These are phyloP conservation scores for Barnettozyma populi DNA, from an alignment of 805 yeast genomes.

Conservation along the genomic window DNA sequence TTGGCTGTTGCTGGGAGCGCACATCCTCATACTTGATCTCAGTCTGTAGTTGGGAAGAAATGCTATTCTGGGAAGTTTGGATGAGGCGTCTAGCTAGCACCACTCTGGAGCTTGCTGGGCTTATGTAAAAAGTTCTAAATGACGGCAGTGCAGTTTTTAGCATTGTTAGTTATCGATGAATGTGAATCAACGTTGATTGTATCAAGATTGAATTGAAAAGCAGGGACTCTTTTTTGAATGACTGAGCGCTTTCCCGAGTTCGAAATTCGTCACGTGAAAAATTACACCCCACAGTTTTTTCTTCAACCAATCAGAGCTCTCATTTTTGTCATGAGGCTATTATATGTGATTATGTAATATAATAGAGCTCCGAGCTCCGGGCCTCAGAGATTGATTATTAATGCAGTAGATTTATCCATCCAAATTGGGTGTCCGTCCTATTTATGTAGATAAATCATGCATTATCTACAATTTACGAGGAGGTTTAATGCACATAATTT, in stretches of 20 bases:
- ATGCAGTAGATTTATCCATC: no score
- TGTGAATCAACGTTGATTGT: not conserved
- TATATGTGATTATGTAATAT: not conserved
- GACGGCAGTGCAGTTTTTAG: not conserved
- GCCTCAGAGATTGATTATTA: no score
- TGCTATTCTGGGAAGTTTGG: slow-evolving; percentile 7
- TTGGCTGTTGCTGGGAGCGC: not conserved
- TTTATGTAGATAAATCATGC: not conserved
- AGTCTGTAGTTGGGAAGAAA: slow-evolving; percentile 4
- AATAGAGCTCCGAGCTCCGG: no score
- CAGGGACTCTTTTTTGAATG: not conserved
- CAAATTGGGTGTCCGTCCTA: no score
- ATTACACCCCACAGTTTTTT: not conserved
- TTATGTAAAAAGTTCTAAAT: not conserved
- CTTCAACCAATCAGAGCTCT: not conserved
- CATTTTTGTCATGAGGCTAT: not conserved
- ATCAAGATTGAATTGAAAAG: not conserved
- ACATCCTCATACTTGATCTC: slow-evolving; percentile 10
- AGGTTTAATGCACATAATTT: no score
- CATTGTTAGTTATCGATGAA: not conserved
- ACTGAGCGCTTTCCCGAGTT: not conserved
- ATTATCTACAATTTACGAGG: no score
- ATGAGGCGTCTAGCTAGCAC: slow-evolving; percentile 1
- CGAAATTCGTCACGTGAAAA: slow-evolving; percentile 1
- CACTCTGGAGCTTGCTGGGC: not conserved